Evolutionary conservation across 2,329 filamentous ascomycete species (phyloP).

Genomic region (Trichoderma pleuroti): DNA sequence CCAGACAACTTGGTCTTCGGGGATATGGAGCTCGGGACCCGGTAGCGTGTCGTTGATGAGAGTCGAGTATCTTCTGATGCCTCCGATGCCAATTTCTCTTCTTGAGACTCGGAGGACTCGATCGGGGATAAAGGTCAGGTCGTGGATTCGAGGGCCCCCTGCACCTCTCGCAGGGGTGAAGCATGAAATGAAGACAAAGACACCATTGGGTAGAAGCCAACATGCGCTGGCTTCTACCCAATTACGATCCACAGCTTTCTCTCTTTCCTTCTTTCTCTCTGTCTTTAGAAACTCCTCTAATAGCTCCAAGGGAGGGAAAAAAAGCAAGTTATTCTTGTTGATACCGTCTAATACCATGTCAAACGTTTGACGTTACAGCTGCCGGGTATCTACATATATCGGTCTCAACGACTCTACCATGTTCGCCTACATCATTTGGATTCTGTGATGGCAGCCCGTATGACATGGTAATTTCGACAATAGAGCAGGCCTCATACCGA

Average conservation of each 20-base stretch:
- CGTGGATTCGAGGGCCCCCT: slow-evolving; percentile 23
- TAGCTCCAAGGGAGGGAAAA: not conserved
- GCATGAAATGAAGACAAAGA: not conserved
- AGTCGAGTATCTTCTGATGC: slow-evolving; percentile 22
- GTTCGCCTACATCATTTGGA: not conserved
- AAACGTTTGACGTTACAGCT: not conserved
- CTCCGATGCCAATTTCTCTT: slow-evolving; percentile 31
- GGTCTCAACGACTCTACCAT: not conserved
- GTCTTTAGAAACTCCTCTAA: not conserved
- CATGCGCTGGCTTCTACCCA: not conserved
- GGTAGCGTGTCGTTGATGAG: slow-evolving; percentile 52
- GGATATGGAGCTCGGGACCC: slow-evolving; percentile 46
- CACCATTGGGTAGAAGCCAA: not conserved
- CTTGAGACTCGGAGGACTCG: slow-evolving; percentile 44
- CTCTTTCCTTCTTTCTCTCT: not conserved
- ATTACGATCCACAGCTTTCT: not conserved
- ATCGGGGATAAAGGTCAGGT: slow-evolving; percentile 38
- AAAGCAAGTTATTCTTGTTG: not conserved
- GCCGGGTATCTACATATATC: not conserved
- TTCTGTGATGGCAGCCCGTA: not conserved
- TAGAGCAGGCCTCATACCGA: not conserved
- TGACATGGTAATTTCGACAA: not conserved
- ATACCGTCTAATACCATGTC: not conserved
- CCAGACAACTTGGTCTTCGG: slow-evolving; percentile 47
- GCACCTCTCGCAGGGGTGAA: not conserved